phyloP scores from a whole-genome alignment of 202 grass and related monocot species.

The Saccharum hybrid region DNA sequence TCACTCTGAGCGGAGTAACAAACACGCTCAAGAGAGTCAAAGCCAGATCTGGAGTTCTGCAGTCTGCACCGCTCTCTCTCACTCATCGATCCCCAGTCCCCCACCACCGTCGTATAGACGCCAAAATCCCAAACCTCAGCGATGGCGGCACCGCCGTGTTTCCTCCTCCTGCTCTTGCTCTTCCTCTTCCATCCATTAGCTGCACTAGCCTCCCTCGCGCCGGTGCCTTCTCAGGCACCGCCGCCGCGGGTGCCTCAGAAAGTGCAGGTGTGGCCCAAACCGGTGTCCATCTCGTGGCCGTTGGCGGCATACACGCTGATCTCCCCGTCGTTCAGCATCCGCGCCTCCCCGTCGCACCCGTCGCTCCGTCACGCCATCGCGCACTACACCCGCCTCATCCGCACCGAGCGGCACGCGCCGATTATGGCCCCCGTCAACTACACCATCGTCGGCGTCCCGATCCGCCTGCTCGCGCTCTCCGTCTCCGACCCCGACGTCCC shows the following conservation, averaged over 20 bases:
- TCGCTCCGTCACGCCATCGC: conserved; percentile 68
- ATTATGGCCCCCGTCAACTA: conserved; percentile 52
- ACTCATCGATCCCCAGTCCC: no score
- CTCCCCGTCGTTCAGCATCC: conserved; percentile 71
- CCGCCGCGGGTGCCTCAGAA: conserved; percentile 37
- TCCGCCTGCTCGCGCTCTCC: conserved; percentile 58
- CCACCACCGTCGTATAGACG: no score
- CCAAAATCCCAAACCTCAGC: neutral
- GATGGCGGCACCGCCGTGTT: conserved; percentile 52
- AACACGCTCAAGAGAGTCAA: no score
- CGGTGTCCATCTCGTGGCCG: conserved; percentile 72
- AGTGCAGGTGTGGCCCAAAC: conserved; percentile 80
- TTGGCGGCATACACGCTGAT: conserved; percentile 53
- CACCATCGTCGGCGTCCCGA: conserved; percentile 37
- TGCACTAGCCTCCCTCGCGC: conserved; percentile 13
- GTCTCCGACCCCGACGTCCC: conserved; percentile 60
- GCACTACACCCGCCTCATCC: conserved; percentile 72
- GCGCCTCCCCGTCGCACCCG: conserved; percentile 51
- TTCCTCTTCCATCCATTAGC: conserved; percentile 31
- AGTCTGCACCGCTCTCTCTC: no score
- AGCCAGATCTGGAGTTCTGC: no score
- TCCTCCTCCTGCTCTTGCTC: conserved; percentile 35
- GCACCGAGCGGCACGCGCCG: conserved; percentile 61
- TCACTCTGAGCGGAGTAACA: no score
- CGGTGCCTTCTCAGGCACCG: neutral